Evolutionary conservation across 1,284 basidiomycete genomes (phyloP).

Genomic region (Trametes sp.): DNA sequence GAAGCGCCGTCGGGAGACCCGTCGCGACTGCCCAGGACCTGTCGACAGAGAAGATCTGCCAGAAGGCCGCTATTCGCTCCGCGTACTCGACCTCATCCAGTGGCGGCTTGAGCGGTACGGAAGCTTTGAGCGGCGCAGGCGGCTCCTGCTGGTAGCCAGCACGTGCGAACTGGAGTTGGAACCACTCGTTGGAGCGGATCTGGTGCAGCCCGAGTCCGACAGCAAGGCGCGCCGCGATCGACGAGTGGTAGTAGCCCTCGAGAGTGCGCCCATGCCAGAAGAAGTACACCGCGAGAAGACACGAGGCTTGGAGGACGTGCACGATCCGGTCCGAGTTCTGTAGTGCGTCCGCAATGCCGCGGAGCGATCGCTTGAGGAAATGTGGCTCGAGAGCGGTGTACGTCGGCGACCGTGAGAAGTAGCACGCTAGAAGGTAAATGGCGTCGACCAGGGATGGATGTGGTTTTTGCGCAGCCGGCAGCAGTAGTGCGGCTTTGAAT

Average conservation of each 20-base stretch:
- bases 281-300: conserved; percentile 65
- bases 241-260: conserved; percentile 68
- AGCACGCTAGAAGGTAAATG: conserved; percentile 64
- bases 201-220: conserved; percentile 63
- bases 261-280: conserved; percentile 62
- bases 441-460: conserved; percentile 68
- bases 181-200: conserved; percentile 46
- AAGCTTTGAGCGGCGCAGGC: conserved; percentile 33
- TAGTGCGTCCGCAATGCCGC: conserved; percentile 56
- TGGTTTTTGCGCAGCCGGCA: conserved; percentile 46
- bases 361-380: conserved; percentile 57
- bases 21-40: conserved; percentile 63
- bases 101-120: conserved; percentile 48
- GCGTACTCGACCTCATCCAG: conserved; percentile 50
- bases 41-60: conserved; percentile 68
- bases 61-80: conserved; percentile 62
- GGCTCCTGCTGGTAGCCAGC: conserved; percentile 27
- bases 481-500: conserved; percentile 44
- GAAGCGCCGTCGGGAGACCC: conserved; percentile 59
- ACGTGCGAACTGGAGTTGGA: conserved; percentile 36
- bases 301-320: conserved; percentile 66
- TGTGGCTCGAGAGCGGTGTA: conserved; percentile 53
- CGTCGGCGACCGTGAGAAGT: conserved; percentile 54
- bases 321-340: conserved; percentile 61
- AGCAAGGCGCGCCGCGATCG: conserved; percentile 62